Conservation (phyloP, 2,329 filamentous ascomycete species). For the Aschersonia sp. region DNA sequence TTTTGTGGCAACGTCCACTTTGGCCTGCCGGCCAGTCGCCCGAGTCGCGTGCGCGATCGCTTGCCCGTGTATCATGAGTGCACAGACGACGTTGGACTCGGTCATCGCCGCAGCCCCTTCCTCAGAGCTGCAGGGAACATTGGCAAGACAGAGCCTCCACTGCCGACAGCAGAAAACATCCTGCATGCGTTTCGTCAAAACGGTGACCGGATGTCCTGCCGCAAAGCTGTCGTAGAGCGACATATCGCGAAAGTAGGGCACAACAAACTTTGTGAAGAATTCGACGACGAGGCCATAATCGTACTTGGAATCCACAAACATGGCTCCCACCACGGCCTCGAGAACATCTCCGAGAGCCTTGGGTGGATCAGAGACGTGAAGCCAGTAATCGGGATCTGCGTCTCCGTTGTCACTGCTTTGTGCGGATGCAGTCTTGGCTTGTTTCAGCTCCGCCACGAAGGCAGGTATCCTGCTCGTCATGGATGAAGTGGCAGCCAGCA, state of each 20-base stretch:
- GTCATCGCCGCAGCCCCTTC: conserved; percentile 22
- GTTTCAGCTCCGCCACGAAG: conserved; percentile 43
- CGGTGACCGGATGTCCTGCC: conserved; percentile 71
- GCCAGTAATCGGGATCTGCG: conserved; percentile 51
- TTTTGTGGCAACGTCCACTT: conserved; percentile 47
- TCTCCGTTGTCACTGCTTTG: conserved; percentile 10
- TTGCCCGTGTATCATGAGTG: conserved; percentile 59
- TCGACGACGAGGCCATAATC: conserved; percentile 55
- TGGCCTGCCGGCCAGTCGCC: conserved; percentile 58
- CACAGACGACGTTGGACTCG: conserved; percentile 47
- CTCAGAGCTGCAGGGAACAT: conserved; percentile 25
- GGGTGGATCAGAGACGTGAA: conserved; percentile 45
- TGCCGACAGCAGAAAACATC: conserved; percentile 49
- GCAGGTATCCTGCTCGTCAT: conserved; percentile 30
- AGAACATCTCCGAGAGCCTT: conserved; percentile 74
- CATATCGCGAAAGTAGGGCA: conserved; percentile 76
- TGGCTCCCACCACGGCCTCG: conserved; percentile 76
- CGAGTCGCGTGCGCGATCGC: conserved; percentile 48
- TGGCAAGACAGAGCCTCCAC: conserved; percentile 38
- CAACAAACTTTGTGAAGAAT: conserved; percentile 67
- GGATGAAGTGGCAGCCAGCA: conserved; percentile 38
- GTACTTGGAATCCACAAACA: conserved; percentile 82
- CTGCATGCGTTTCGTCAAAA: conserved; percentile 49
- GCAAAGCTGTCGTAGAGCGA: conserved; percentile 74
- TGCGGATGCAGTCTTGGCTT: conserved; percentile 25